These are phyloP conservation scores for Pleurotus salmoneostramineus DNA, from an alignment of 768 basidiomycete species.

Conservation along the genomic window DNA sequence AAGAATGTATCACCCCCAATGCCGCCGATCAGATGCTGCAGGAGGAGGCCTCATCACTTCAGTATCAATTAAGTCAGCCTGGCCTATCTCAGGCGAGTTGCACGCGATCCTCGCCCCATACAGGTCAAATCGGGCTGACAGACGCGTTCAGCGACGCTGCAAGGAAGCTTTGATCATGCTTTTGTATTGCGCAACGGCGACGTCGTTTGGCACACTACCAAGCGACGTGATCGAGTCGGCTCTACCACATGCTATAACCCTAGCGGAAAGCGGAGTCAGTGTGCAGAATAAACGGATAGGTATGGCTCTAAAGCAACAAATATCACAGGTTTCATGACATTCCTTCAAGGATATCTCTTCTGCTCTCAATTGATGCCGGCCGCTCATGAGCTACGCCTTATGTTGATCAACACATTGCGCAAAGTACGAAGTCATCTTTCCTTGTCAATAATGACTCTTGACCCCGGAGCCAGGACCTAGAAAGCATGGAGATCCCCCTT, in stretches of 20 bases:
- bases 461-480: constrained; percentile 55
- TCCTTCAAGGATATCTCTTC: constrained; percentile 65
- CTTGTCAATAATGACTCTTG: background rate
- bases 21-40: constrained; percentile 59
- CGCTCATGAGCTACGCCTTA: constrained; percentile 68
- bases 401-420: constrained; percentile 83
- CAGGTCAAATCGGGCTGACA: constrained; percentile 11
- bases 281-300: constrained; percentile 68
- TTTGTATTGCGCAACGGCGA: constrained; percentile 61
- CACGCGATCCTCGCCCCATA: background rate
- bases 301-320: constrained; percentile 16
- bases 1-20: constrained; percentile 52
- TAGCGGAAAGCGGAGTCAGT: constrained; percentile 66
- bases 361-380: constrained; percentile 69
- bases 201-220: constrained; percentile 36
- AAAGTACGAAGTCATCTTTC: constrained; percentile 44
- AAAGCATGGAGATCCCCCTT: constrained; percentile 46
- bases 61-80: constrained; percentile 46
- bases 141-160: constrained; percentile 46
- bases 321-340: background rate
- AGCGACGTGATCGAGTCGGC: constrained; percentile 62
- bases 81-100: constrained; percentile 51
- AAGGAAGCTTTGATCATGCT: constrained; percentile 67
- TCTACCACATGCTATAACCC: constrained; percentile 68
- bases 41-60: constrained; percentile 55